Evolutionary conservation across 1,284 basidiomycete species (phyloP), one percentile per base, ranked within the genome.

Genomic region (Filobasidium uniguttulatum): DNA sequence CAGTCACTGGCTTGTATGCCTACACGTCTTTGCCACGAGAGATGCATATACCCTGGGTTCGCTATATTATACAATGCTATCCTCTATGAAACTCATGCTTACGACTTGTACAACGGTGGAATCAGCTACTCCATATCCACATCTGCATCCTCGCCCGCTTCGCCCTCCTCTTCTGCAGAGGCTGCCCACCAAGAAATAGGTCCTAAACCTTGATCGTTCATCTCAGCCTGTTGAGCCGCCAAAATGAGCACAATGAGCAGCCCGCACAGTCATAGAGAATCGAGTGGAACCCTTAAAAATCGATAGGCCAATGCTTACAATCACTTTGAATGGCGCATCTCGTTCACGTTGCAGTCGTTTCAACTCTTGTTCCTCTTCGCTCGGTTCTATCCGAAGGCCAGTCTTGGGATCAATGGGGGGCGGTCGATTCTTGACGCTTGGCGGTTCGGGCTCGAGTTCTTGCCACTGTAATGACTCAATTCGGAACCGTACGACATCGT

Each of bases 401-500:
- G 50, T 52, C 9, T 50, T 46, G 2, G 59, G 59, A 47, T 57
- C 59, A 20, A 62, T 45, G 10, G 52, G 49, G 7, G 56, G 50
- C 26, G 57, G 54, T 51, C 40, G 52, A 45, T 51, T 52, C 20
- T 55, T 50, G 19, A 57, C 56, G 10, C 52, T 50, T 0, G 61
- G 62, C 1, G 88, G 87, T 1, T 86, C 85, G 0, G 90, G 90
- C 60, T 91, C 85, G 56, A 87, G 80, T 60, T 96, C 90, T 63
- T 81, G 83, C 66, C 93, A 96, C 57, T 85, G 82, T 60, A 93
- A 85, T 2, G 77, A 74, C 64, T 93, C 87, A 10, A 96, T 81
- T 3, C 87, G 81, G 35, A 93, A 80, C 17, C 91, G 81, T n/a
- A 96, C 73, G 30, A 82, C 74, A 60, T 94, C 89, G 25, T 79